Evolutionary conservation across 2,329 filamentous ascomycete genomes (phyloP).

Genomic region (Xylaria polymorpha): DNA sequence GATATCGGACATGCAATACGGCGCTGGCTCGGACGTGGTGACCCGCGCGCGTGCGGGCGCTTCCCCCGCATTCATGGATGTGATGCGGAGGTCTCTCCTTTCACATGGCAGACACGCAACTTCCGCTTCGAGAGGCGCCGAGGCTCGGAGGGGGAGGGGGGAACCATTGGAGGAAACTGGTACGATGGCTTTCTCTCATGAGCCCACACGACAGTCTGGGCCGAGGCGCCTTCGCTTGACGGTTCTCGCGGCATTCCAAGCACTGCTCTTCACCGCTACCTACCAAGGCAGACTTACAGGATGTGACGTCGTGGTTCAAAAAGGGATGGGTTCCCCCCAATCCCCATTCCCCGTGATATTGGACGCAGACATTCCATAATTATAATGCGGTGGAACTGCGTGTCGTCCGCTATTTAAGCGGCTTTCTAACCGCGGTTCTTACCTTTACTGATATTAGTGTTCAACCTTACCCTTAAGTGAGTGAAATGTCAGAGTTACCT

Average conservation of each 20-base stretch:
- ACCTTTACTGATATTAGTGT: neutral
- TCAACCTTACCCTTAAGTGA: too few relatives aligned
- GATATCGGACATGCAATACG: constrained; percentile 9
- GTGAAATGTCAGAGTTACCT: neutral
- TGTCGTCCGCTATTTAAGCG: neutral
- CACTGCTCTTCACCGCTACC: neutral
- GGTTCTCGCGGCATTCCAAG: neutral
- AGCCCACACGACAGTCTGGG: neutral
- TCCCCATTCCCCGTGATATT: neutral
- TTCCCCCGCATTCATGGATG: constrained; percentile 7
- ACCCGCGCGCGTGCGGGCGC: neutral
- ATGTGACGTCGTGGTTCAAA: neutral
- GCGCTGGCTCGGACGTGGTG: constrained; percentile 2
- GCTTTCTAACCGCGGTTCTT: neutral
- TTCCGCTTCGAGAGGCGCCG: constrained; percentile 5
- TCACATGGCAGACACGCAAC: neutral
- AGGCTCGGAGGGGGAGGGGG: neutral
- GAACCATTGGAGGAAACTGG: constrained; percentile 10
- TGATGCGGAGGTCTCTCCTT: neutral
- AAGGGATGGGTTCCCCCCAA: neutral
- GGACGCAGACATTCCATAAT: neutral
- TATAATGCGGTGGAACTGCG: neutral
- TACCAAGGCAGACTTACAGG: neutral
- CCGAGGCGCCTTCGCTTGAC: neutral
- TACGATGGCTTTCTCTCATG: neutral